Base-by-base conservation (phyloP, 257 asterid species). In the Cruciata laevipes region DNA sequence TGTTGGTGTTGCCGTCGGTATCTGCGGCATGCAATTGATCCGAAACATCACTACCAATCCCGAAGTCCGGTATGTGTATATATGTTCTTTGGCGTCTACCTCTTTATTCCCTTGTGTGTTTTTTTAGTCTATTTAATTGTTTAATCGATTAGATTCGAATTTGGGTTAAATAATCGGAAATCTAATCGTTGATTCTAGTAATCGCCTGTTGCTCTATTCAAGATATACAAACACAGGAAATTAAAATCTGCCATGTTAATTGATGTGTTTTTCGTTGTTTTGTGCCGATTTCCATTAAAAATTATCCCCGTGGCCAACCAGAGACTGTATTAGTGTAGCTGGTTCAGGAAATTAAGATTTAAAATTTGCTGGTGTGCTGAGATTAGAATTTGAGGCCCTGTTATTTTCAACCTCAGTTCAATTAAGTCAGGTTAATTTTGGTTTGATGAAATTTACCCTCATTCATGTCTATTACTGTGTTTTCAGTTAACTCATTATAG, bases 11-110 rank as follows among this genome's bases (percentile, higher is more conserved):
- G 95, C 98, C 57, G 90, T 91, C 44, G 98, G 95, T 44, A 87
- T 89, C 63, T 91, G 96, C 71, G 95, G 92, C 24, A 84, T 87
- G 92, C 96, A 91, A 60, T 79, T 89, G 91, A 69, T 92, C 66
- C 95, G 96, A 44, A 92, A 89, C 78, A 89, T 92, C 35, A 55
- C 76, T 52, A 73, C 62, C 47, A 92, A 92, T 44, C 97, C 98
- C 57, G 96, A 92, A 89, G 98, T 92, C 87, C 84, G 98, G 98
- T 92, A 84, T 31, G 18, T 31, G 18, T 11, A 3, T 24, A n/a
- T 7, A 20, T 7, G 1, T 24, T 20, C 3, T 35, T 17, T 47
- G 55, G 16, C 55, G 51, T 33, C 66, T 33, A 21, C 66, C 47
- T 13, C 5, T 6, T 16, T 12, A 5, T 10, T 23, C 63, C 42